These are phyloP conservation scores for Trapa incisa DNA, from an alignment of 345 rosid species.

Conservation along the genomic window DNA sequence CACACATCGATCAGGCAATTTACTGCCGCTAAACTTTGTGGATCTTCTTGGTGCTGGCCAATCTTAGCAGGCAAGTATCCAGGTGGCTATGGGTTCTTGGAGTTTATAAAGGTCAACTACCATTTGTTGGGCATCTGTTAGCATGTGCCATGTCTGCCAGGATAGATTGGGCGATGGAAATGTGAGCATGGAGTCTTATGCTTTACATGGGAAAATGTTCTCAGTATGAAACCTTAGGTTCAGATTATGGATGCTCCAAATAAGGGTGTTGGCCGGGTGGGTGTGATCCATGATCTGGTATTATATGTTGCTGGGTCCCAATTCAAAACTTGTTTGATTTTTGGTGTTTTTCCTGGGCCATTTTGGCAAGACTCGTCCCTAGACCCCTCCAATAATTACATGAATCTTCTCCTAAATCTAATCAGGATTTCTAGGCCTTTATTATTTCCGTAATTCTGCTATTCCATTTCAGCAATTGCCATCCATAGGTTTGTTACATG, in stretches of 20 bases:
- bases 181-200: neutral
- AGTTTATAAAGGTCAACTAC: neutral
- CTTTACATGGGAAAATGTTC: neutral
- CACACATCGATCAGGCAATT: constrained; percentile 84
- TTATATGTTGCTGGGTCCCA: neutral
- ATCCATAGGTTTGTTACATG: no score
- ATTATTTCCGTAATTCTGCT: no score
- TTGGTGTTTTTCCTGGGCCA: no score
- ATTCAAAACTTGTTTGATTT: neutral
- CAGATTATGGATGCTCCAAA: neutral
- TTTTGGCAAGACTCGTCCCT: no score
- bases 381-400: no score
- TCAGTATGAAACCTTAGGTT: neutral
- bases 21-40: constrained; percentile 57
- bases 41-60: constrained; percentile 21
- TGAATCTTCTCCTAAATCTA: no score
- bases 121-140: neutral
- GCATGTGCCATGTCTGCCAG: neutral
- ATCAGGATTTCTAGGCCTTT: no score
- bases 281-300: neutral
- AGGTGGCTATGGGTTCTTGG: neutral
- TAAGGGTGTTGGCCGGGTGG: neutral
- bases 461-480: no score
- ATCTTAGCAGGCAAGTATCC: constrained; percentile 12
- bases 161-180: neutral